Base-by-base conservation (phyloP, 805 yeast species). In the Jamesozyma spencerorum region DNA sequence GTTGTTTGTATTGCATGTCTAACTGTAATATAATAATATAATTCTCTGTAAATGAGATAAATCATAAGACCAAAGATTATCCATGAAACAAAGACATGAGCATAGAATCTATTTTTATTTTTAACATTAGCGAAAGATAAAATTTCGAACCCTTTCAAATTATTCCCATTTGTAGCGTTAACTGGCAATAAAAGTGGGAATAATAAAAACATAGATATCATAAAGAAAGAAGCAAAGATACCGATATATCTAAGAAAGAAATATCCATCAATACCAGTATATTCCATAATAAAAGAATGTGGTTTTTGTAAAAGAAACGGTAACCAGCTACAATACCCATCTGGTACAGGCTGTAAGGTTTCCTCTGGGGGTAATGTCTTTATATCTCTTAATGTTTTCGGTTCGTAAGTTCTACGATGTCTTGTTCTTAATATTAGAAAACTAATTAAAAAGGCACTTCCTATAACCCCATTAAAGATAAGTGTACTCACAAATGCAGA, bases 1-100 rank as follows among this genome's bases (percentile, higher is more conserved):
- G 85, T 75, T 28, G 85, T 71, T 63, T 81, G 87, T 31, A 77
- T 49, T 18, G 80, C 80, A 48, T 84, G 92, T 68, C 87, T 77
- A 50, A 80, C 75, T 7, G 83, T 70, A 24, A 75, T 69, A 58
- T 83, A 84, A 62, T 74, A 81, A 18, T 77, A 75, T 65, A 84
- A 64, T 62, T 84, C 94, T 53, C 80, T 75, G 69, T 81, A 84
- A 44, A 84, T 76, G 42, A 77, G 67, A 57, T 72, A 82, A 26
- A 81, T 63, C 30, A 79, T 69, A n/a, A 70, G 43, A 5, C 85
- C 87, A 56, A 80, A 83, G 54, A 72, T 77, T 22, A 75, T 47
- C 92, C 92, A 83, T 15, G 87, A 79, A 40, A 81, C 54, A 54
- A 84, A 83, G 5, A 80, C 79, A 51, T 83, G 87, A 6, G 90